These are phyloP conservation scores for Pseudohalonectria lignicola DNA, from an alignment of 2,329 filamentous ascomycete genomes.

Conservation along the genomic window DNA sequence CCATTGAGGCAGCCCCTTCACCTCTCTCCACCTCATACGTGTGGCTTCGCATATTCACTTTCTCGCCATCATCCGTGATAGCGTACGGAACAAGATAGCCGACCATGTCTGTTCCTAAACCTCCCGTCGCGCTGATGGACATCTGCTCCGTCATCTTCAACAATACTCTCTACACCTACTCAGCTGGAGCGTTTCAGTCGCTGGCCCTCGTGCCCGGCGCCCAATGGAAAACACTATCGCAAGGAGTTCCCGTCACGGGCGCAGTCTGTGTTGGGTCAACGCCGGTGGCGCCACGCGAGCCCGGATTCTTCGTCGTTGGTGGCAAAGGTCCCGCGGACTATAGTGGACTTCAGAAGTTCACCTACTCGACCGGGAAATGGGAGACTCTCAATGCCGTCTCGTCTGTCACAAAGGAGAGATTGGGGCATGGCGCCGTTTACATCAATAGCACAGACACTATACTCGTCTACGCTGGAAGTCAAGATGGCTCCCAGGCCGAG, in stretches of 20 bases:
- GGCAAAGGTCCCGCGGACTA: slow-evolving; percentile 52
- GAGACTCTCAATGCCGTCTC: slow-evolving; percentile 29
- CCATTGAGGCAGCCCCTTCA: background rate
- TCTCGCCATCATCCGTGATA: background rate
- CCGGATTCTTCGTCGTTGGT: slow-evolving; percentile 72
- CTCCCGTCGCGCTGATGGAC: slow-evolving; percentile 57
- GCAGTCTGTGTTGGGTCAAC: slow-evolving; percentile 66
- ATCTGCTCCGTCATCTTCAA: slow-evolving; percentile 75
- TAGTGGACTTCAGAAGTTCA: slow-evolving; percentile 62
- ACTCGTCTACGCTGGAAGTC: slow-evolving; percentile 69
- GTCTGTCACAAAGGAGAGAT: slow-evolving; percentile 53
- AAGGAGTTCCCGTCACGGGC: slow-evolving; percentile 61
- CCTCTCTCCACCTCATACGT: background rate
- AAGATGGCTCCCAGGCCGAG: slow-evolving; percentile 41
- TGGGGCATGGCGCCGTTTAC: slow-evolving; percentile 67
- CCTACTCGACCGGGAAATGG: slow-evolving; percentile 43
- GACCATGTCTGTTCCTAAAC: slow-evolving; percentile 62
- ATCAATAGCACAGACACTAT: slow-evolving; percentile 60
- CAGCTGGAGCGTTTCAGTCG: slow-evolving; percentile 62
- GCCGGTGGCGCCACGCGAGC: slow-evolving; percentile 42
- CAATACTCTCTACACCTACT: slow-evolving; percentile 78
- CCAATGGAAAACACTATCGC: slow-evolving; percentile 56
- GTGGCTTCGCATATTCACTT: no score
- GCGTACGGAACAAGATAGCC: background rate
- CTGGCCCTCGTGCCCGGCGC: slow-evolving; percentile 57